Base-by-base conservation (phyloP, 139 green algal genomes). In the Chlorella sorokiniana region DNA sequence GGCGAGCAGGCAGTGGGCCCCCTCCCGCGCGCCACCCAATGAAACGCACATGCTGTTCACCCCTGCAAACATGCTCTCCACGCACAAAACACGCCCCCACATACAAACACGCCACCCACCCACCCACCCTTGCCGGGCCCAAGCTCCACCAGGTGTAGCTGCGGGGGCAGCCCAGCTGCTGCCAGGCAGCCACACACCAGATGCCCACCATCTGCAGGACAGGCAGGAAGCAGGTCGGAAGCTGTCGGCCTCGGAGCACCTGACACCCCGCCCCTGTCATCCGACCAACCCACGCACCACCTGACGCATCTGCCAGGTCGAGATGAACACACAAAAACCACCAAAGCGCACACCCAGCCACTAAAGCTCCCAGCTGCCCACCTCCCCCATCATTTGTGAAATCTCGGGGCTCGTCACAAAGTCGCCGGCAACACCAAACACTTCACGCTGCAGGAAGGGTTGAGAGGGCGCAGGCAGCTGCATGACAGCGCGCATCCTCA, bases 381-480 rank as follows among this genome's bases (percentile, higher is more conserved):
- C 92, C 93, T 99, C 97, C 5, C 96, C 97, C 90, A 99, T 98
- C 86, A 99, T 91, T 86, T 99, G 97, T 10, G 90, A 97, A 59
- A 99, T 95, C 79, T 99, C 97, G 27, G 97, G 97, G 0, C 93
- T 97, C 14, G 97, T 99, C 16, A 95, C 86, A 86, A 99, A 99
- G 89, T 99, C 94, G 23, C 97, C 97, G 0, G 69, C 31, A 0
- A 56, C 78, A 23, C 97, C 97, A 87, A 99, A 99, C 18, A 98
- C 97, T 78, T 98, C 93, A 0, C 88, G 64, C 31, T 81, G 51
- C 77, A 91, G 56, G n/a, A 16, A 65, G 56, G 56, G 56, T 22
- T 33, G 56, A 16, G 56, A 11, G 16, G 16, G 56, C 56, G n/a
- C 56, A n/a, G 56, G 16, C 56, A n/a, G n/a, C 18, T n/a, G n/a